phyloP scores from a whole-genome alignment of 805 yeast genomes.

The Candida tammaniensis region DNA sequence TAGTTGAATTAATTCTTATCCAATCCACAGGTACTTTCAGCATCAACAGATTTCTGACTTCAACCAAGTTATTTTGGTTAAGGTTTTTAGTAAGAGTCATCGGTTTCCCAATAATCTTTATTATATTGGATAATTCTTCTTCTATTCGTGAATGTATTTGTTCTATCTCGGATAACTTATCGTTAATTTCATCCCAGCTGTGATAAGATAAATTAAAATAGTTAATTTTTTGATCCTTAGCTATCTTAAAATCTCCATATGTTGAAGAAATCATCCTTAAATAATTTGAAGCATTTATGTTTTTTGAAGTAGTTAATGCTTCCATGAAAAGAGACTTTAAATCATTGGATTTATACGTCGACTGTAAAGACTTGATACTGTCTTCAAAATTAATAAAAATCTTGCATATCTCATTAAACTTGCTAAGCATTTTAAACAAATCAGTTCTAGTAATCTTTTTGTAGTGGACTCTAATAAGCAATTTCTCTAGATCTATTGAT shows the following conservation, averaged over 20 bases:
- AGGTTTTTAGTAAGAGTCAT: conserved; percentile 51
- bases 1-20: conserved; percentile 71
- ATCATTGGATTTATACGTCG: conserved; percentile 28
- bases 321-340: conserved; percentile 37
- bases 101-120: conserved; percentile 51
- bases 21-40: conserved; percentile 68
- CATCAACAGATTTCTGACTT: conserved; percentile 60
- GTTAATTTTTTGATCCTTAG: conserved; percentile 41
- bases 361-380: conserved; percentile 18
- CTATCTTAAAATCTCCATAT: conserved; percentile 42
- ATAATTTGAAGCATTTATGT: conserved; percentile 30
- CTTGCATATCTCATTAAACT: conserved; percentile 25
- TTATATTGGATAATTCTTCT: conserved; percentile 49
- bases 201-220: conserved; percentile 39
- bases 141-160: conserved; percentile 46
- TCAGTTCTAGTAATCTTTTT: conserved; percentile 34
- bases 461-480: conserved; percentile 37
- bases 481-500: conserved; percentile 30
- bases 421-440: conserved; percentile 26
- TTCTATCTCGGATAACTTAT: conserved; percentile 36
- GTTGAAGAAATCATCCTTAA: conserved; percentile 51
- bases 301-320: conserved; percentile 31
- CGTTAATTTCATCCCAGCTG: conserved; percentile 39
- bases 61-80: conserved; percentile 72
- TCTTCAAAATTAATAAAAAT: conserved; percentile 32